Evolutionary conservation across 2,329 filamentous ascomycete genomes (phyloP).

Genomic region (Emergomyces africanus): DNA sequence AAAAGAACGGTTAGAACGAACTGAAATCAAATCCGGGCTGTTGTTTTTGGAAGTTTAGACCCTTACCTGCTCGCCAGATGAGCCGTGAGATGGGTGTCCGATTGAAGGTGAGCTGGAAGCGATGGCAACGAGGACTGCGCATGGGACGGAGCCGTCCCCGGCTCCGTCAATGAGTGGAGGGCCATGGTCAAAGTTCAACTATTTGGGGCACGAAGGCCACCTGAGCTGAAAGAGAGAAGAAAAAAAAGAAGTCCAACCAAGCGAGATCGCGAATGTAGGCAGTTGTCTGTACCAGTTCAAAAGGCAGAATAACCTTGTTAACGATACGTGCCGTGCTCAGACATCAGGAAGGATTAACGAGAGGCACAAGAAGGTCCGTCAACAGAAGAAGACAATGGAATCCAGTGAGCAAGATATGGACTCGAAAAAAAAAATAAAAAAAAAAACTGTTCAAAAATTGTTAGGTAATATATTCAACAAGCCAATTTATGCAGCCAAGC

Average conservation of each 20-base stretch:
- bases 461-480: too few relatives aligned
- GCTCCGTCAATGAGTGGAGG: conserved; percentile 27
- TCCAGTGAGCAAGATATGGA: background rate
- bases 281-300: background rate
- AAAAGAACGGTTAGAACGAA: conserved; percentile 1
- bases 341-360: background rate
- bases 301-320: background rate
- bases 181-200: conserved; percentile 24
- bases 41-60: background rate
- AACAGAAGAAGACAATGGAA: background rate
- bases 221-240: background rate
- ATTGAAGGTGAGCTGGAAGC: conserved; percentile 57
- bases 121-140: conserved; percentile 73
- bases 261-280: background rate
- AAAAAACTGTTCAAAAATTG: too few relatives aligned
- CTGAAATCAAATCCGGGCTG: background rate
- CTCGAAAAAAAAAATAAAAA: too few relatives aligned
- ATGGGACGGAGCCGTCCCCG: conserved; percentile 46
- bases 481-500: too few relatives aligned
- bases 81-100: conserved; percentile 39
- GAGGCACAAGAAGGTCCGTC: background rate
- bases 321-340: background rate
- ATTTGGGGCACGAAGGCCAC: background rate
- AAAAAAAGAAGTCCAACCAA: background rate
- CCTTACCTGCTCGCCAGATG: conserved; percentile 38